Conservation (phyloP, 306 rosid genomes). For the Quercus rubra region DNA sequence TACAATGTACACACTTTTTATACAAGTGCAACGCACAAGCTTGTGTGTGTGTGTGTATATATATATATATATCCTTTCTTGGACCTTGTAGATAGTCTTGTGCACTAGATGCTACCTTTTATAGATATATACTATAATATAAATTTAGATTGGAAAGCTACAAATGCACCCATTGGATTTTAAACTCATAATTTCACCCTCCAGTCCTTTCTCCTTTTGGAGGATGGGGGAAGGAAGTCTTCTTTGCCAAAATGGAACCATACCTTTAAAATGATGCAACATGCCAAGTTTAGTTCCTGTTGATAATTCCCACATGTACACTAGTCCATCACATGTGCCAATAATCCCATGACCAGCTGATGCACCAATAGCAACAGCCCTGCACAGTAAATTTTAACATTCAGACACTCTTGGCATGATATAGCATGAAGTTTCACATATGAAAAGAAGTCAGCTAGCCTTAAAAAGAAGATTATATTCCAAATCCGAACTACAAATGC, state of each 20-base stretch:
- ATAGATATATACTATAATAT: too few species aligned
- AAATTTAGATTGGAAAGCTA: too few species aligned
- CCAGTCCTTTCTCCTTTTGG: too few species aligned
- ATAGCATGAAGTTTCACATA: neutral
- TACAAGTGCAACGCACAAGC: neutral
- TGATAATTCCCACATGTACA: slow-evolving; percentile 66
- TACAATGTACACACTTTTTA: neutral
- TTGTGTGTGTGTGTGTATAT: too few species aligned
- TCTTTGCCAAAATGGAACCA: slow-evolving; percentile 9
- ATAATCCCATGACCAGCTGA: slow-evolving; percentile 66
- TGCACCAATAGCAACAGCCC: slow-evolving; percentile 59
- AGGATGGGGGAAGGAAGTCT: neutral
- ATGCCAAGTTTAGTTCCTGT: slow-evolving; percentile 61
- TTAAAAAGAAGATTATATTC: too few species aligned
- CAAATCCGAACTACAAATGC: neutral
- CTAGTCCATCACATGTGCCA: slow-evolving; percentile 60
- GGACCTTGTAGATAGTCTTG: too few species aligned
- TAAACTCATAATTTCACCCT: too few species aligned
- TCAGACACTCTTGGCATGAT: neutral
- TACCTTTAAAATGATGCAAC: slow-evolving; percentile 72
- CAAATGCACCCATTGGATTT: too few species aligned
- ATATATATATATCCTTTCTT: too few species aligned
- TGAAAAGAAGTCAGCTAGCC: neutral
- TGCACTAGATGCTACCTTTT: too few species aligned
- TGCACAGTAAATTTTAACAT: slow-evolving; percentile 23